phyloP scores from a whole-genome alignment of 495 filamentous ascomycete species.

The Xylaria telfairii region DNA sequence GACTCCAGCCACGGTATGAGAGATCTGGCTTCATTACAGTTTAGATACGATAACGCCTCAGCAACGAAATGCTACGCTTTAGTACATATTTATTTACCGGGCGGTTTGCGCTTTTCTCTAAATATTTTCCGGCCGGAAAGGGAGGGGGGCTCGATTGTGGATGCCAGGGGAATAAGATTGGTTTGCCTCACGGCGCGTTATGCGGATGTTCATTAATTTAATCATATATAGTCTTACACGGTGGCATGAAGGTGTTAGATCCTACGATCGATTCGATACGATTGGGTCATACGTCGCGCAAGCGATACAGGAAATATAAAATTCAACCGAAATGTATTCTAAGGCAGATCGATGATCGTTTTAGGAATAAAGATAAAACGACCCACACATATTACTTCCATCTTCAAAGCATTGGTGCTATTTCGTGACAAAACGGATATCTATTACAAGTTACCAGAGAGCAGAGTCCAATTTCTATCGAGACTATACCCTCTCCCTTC shows the following conservation, averaged over 20 bases:
- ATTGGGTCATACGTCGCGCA: neutral
- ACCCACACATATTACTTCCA: neutral
- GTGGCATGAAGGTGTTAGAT: neutral
- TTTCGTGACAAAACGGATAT: neutral
- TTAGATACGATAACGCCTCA: slow-evolving; percentile 34
- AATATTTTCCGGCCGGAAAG: slow-evolving; percentile 26
- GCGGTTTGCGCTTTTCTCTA: slow-evolving; percentile 30
- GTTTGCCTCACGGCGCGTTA: slow-evolving; percentile 42
- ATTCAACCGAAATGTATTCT: neutral
- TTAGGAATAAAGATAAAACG: neutral
- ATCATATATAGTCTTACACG: slow-evolving; percentile 24
- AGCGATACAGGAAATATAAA: neutral
- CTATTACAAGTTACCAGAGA: neutral
- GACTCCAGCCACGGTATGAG: neutral
- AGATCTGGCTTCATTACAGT: slow-evolving; percentile 1
- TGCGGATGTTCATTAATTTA: slow-evolving; percentile 30
- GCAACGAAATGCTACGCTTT: no score
- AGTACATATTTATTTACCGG: slow-evolving; percentile 25
- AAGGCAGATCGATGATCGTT: neutral
- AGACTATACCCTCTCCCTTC: no score
- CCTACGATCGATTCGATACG: neutral
- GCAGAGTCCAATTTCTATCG: no score
- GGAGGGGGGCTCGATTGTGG: slow-evolving; percentile 26
- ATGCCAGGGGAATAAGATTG: slow-evolving; percentile 37
- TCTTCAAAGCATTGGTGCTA: neutral